Evolutionary conservation across 2,329 filamentous ascomycete species (phyloP).

Genomic region (Juglanconis oblonga): DNA sequence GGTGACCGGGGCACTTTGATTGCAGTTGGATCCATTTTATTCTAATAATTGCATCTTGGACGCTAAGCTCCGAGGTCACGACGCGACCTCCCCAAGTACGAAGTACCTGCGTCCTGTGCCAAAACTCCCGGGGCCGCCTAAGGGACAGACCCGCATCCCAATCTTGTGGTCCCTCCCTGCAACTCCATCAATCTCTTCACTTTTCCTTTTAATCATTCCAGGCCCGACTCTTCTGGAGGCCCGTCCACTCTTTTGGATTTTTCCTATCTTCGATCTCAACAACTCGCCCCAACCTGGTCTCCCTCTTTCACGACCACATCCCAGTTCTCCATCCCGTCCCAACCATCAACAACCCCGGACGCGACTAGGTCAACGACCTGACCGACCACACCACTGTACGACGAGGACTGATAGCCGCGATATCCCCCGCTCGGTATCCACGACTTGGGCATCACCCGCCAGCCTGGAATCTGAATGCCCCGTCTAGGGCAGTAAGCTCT

Average conservation of each 20-base stretch:
- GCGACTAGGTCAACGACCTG: neutral
- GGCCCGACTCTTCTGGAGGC: conserved; percentile 17
- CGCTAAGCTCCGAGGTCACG: conserved; percentile 18
- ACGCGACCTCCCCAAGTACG: conserved; percentile 11
- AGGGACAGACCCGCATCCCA: conserved; percentile 20
- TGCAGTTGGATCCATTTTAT: conserved; percentile 17
- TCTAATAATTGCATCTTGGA: conserved; percentile 21
- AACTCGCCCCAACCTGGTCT: conserved; percentile 15
- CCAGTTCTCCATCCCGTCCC: conserved; percentile 5
- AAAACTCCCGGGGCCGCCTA: conserved; percentile 20
- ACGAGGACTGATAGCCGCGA: neutral
- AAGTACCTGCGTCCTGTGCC: conserved; percentile 19
- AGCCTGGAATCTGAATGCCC: conserved; percentile 16
- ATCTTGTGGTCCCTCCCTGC: conserved; percentile 22
- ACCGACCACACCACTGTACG: neutral
- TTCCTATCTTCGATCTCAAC: conserved; percentile 17
- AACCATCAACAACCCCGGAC: conserved; percentile 5
- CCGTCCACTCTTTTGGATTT: conserved; percentile 20
- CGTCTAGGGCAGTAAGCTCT: conserved; percentile 18
- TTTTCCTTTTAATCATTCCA: conserved; percentile 21
- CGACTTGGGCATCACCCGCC: conserved; percentile 5
- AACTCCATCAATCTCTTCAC: conserved; percentile 20
- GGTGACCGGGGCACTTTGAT: conserved; percentile 20
- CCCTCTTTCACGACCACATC: conserved; percentile 13
- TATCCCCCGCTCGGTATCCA: conserved; percentile 1